Conservation (phyloP, 345 rosid species). For the Murraya paniculata region DNA sequence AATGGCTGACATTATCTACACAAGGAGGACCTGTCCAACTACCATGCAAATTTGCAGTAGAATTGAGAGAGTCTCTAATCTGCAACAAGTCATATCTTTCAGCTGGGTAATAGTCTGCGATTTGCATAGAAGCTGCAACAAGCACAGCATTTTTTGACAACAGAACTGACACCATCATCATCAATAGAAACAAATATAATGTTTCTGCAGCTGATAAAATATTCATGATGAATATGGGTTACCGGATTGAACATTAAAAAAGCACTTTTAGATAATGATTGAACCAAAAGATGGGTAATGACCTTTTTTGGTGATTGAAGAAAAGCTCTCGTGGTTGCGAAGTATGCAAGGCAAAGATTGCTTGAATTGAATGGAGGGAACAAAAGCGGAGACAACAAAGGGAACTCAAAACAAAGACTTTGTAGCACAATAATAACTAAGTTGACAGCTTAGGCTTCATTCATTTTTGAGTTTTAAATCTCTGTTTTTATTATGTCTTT, state of each 20-base stretch:
- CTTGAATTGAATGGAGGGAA: neutral
- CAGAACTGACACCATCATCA: neutral
- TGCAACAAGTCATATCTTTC: conserved; percentile 40
- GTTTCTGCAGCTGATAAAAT: neutral
- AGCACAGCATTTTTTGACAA: neutral
- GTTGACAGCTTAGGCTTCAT: conserved; percentile 17
- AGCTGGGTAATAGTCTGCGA: conserved; percentile 20
- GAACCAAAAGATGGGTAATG: neutral
- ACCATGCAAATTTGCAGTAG: conserved; percentile 25
- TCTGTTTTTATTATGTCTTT: neutral
- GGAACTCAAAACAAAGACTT: neutral
- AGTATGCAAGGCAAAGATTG: conserved; percentile 23
- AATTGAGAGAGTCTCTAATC: conserved; percentile 36
- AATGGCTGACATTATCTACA: conserved; percentile 26
- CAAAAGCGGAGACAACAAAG: conserved; percentile 24
- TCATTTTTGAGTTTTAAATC: neutral
- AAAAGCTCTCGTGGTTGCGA: conserved; percentile 8
- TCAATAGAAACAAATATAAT: neutral
- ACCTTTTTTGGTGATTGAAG: neutral
- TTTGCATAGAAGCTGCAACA: neutral
- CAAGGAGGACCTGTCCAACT: conserved; percentile 63
- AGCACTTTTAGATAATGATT: neutral
- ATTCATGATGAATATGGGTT: conserved; percentile 12
- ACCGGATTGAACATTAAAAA: neutral
- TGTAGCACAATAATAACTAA: neutral